Conservation (phyloP, 1,284 basidiomycete species). For the Mycena sp. region DNA sequence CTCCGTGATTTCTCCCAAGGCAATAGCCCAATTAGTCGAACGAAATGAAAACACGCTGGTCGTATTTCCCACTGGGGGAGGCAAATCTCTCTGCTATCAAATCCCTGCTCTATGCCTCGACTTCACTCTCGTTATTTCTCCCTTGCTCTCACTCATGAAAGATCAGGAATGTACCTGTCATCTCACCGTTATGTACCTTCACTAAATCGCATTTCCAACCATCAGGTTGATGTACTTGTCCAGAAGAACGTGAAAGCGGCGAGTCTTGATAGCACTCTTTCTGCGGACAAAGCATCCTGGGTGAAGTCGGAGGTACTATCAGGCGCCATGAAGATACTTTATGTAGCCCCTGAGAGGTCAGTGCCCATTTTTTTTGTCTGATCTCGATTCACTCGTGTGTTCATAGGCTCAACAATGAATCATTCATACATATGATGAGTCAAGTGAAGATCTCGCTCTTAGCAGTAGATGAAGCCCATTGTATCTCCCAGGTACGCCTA, state of each 20-base stretch:
- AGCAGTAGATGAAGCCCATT: constrained; percentile 79
- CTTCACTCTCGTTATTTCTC: constrained; percentile 71
- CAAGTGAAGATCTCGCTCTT: constrained; percentile 63
- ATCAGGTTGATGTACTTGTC: constrained; percentile 49
- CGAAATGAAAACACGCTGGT: constrained; percentile 51
- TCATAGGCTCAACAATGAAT: constrained; percentile 52
- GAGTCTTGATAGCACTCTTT: constrained; percentile 66
- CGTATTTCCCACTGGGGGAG: constrained; percentile 51
- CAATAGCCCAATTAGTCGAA: constrained; percentile 48
- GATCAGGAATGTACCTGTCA: constrained; percentile 60
- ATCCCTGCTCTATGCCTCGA: constrained; percentile 39
- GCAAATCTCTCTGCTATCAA: constrained; percentile 54
- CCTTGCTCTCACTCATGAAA: constrained; percentile 55
- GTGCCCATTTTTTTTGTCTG: too few relatives aligned
- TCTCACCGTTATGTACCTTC: not conserved
- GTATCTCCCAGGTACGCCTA: constrained; percentile 53
- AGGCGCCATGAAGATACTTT: constrained; percentile 36
- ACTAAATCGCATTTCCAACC: not conserved
- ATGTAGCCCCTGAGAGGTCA: constrained; percentile 40
- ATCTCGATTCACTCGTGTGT: too few relatives aligned
- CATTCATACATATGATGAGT: constrained; percentile 58
- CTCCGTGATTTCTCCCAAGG: too few relatives aligned
- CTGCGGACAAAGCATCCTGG: constrained; percentile 42
- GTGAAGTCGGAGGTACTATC: constrained; percentile 42
- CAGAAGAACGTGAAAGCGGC: constrained; percentile 66